Evolutionary conservation across 345 rosid species (phyloP).

Genomic region (Hibiscus syriacus): DNA sequence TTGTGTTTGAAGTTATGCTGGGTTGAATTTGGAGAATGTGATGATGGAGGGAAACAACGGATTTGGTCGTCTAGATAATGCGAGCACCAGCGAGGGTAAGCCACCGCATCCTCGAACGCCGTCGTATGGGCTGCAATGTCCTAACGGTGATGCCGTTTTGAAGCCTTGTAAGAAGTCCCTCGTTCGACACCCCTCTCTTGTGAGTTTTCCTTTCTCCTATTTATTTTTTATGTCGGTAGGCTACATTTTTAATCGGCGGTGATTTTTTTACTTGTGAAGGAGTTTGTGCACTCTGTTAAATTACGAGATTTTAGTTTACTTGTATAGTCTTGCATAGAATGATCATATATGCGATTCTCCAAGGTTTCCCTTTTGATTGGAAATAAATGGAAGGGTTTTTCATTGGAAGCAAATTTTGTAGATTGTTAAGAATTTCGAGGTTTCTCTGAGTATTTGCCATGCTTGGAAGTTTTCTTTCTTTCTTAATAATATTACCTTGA

Average conservation of each 20-base stretch:
- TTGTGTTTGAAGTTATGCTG: no score
- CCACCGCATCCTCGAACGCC: constrained; percentile 58
- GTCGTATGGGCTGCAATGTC: constrained; percentile 17
- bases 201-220: constrained; percentile 24
- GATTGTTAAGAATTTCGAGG: no score
- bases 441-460: not conserved
- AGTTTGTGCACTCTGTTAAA: not conserved
- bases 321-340: not conserved
- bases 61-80: constrained; percentile 32
- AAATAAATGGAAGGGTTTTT: not conserved
- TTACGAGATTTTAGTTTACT: not conserved
- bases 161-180: constrained; percentile 47
- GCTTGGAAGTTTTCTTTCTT: no score
- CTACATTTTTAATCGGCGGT: not conserved
- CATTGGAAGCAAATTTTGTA: not conserved
- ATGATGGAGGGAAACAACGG: constrained; percentile 62
- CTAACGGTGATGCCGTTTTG: constrained; percentile 23
- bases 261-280: not conserved
- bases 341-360: not conserved
- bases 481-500: not conserved
- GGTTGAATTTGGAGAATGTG: constrained; percentile 19
- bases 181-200: constrained; percentile 68
- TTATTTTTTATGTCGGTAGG: not conserved
- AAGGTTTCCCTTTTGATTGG: not conserved
- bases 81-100: constrained; percentile 48